Evolutionary conservation across 2,329 filamentous ascomycete species (phyloP), one percentile per base, ranked within the genome.

Genomic region (Trichoderma sp.): DNA sequence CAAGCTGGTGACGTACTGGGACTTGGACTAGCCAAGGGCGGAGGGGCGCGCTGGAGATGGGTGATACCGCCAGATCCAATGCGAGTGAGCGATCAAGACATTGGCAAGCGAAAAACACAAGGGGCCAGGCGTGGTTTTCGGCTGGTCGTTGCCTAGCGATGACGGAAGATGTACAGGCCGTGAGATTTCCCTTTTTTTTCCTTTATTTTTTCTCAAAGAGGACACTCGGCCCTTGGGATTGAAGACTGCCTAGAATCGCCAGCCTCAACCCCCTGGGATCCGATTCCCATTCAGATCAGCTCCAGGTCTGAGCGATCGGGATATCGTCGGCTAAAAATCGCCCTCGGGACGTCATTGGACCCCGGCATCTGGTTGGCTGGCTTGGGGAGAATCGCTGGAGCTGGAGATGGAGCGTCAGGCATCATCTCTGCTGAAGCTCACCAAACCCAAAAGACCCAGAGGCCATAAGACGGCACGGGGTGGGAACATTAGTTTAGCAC

Each of bases 1-100:
- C 71, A 56, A 56, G 60, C 41, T 56, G 75, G 65, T 74, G 75
- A 76, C 75, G 75, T 69, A 75, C 56, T 45, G 41, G 38, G 18
- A 45, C 41, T 41, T 41, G 56, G 68, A 24, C 68, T 62, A 63
- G 59, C 69, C 69, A 64, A 56, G 65, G 75, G 75, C 69, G 56
- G 75, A 71, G 75, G 41, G 75, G 64, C 45, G 75, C 27, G 38
- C 69, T 45, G 24, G 60, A 75, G 59, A 74, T 59, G 50, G 50
- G 38, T 18, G 38, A 65, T 72, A 69, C 62, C 53, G 66, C 74
- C 59, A 75, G 60, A 65, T 35, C 11, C 33, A 14, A 35, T 21
- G 74, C 66, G 27, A n/a, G 56, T 38, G 53, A 29, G 29, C 62
- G 41, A 63, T 69, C 69, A 73, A 53, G 75, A 56, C 71, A 76